Percentiles rank a stretch among this genome's conserved stretches.
Conservation (phyloP, 1,284 basidiomycete species). For the Papiliotrema laurentii region DNA sequence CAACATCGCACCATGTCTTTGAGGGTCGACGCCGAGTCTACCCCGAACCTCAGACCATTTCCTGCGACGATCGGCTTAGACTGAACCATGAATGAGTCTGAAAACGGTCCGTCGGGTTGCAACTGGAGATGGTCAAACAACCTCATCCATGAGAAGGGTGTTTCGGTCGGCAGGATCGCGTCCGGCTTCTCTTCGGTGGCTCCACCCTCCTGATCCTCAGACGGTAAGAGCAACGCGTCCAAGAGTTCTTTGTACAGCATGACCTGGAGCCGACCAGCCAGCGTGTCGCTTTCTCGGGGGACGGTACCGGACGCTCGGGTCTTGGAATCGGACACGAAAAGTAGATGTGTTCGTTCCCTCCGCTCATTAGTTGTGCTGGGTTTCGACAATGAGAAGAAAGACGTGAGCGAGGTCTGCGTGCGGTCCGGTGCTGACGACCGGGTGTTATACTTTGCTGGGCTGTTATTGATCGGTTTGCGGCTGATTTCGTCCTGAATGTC, state of each 20-base stretch:
- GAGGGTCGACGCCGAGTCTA: constrained; percentile 26
- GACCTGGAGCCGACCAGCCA: constrained; percentile 67
- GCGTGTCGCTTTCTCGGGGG: constrained; percentile 61
- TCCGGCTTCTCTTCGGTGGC: constrained; percentile 1
- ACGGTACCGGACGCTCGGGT: constrained; percentile 58
- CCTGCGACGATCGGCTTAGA: constrained; percentile 48
- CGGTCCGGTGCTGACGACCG: constrained; percentile 10
- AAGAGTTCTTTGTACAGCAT: constrained; percentile 79
- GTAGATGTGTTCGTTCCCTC: constrained; percentile 31
- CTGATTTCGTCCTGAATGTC: constrained; percentile 54
- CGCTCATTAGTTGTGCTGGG: constrained; percentile 1
- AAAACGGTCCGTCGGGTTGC: constrained; percentile 54
- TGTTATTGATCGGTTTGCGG: constrained; percentile 38
- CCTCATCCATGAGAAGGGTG: constrained; percentile 21
- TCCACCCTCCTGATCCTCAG: background rate
- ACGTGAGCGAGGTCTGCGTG: constrained; percentile 27
- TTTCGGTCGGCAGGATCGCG: constrained; percentile 10
- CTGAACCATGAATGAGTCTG: constrained; percentile 56
- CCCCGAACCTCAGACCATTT: constrained; percentile 35
- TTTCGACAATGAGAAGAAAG: constrained; percentile 31
- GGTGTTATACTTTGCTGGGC: constrained; percentile 23
- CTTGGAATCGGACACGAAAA: constrained; percentile 70
- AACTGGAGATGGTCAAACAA: constrained; percentile 56
- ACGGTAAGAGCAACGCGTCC: constrained; percentile 41
- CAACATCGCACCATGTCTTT: constrained; percentile 35